These are phyloP conservation scores for sorghum (Sorghum bicolor) DNA, from an alignment of 176 grass and related monocot species.

Conservation along the genomic window DNA sequence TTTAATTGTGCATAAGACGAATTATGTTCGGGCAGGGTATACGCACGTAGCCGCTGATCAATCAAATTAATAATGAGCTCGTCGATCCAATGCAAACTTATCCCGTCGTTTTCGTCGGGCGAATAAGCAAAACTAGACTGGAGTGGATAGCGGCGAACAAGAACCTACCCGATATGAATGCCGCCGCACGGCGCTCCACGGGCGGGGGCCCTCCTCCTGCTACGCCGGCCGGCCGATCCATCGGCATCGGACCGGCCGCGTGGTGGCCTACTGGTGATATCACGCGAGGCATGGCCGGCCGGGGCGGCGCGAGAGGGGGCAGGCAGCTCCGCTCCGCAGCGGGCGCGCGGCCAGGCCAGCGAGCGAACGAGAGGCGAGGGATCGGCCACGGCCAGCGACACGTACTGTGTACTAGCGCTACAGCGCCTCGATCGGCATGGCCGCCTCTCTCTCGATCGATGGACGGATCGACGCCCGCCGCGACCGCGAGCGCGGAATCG, in stretches of 20 bases:
- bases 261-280: not conserved
- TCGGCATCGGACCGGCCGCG: too few species aligned
- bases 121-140: not conserved
- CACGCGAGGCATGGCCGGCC: slow-evolving; percentile 4
- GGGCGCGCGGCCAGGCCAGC: too few species aligned
- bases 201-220: not conserved
- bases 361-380: slow-evolving; percentile 9
- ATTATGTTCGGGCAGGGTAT: not conserved
- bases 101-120: not conserved
- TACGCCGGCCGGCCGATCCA: not conserved
- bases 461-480: not conserved
- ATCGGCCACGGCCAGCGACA: slow-evolving; percentile 23
- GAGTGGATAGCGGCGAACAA: not conserved
- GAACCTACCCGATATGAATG: not conserved
- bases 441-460: not conserved
- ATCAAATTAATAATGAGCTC: too few species aligned
- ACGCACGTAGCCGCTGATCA: not conserved
- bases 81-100: not conserved
- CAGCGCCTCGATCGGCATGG: not conserved
- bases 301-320: not conserved
- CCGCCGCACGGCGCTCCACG: not conserved
- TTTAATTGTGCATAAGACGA: not conserved
- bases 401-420: not conserved
- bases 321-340: not conserved
- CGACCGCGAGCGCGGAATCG: not conserved